Evolutionary conservation across 2,329 filamentous ascomycete genomes (phyloP).

Genomic region (Elsinoe fawcettii): DNA sequence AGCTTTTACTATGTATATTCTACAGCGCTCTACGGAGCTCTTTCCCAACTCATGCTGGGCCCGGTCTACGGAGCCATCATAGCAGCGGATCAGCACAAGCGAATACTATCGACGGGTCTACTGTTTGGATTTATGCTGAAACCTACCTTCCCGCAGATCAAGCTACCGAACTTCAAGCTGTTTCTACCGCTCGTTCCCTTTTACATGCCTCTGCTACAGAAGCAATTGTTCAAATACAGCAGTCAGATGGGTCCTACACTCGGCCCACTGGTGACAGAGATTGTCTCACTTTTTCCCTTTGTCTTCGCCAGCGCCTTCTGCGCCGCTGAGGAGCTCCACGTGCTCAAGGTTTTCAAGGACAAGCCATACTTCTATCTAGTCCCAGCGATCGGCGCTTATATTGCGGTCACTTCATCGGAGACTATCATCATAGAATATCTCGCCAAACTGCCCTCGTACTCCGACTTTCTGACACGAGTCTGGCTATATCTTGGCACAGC

Average conservation of each 20-base stretch:
- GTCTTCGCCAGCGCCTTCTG: slow-evolving; percentile 35
- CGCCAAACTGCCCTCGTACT: not conserved
- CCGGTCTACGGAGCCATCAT: slow-evolving; percentile 86
- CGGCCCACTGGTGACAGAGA: slow-evolving; percentile 70
- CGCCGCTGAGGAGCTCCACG: slow-evolving; percentile 24
- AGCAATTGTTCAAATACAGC: slow-evolving; percentile 61
- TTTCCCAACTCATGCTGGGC: slow-evolving; percentile 68
- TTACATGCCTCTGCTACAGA: slow-evolving; percentile 67
- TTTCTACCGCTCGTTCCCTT: slow-evolving; percentile 66
- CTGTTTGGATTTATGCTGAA: slow-evolving; percentile 67
- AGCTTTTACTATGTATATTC: slow-evolving; percentile 7
- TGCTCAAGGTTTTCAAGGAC: slow-evolving; percentile 16
- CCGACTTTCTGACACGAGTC: slow-evolving; percentile 2
- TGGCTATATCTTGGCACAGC: slow-evolving; percentile 7
- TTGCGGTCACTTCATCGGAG: slow-evolving; percentile 22
- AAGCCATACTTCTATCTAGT: slow-evolving; percentile 58
- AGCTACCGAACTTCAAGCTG: slow-evolving; percentile 38
- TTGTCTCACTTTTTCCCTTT: slow-evolving; percentile 56
- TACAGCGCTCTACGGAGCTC: slow-evolving; percentile 30
- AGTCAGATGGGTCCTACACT: slow-evolving; percentile 56
- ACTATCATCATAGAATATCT: slow-evolving; percentile 8
- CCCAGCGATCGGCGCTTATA: slow-evolving; percentile 46
- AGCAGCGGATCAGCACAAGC: slow-evolving; percentile 63
- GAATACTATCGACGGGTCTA: slow-evolving; percentile 51
- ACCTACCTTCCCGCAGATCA: slow-evolving; percentile 29